These are phyloP conservation scores for Suillus ampliporus DNA, from an alignment of 768 basidiomycete species.

Conservation along the genomic window DNA sequence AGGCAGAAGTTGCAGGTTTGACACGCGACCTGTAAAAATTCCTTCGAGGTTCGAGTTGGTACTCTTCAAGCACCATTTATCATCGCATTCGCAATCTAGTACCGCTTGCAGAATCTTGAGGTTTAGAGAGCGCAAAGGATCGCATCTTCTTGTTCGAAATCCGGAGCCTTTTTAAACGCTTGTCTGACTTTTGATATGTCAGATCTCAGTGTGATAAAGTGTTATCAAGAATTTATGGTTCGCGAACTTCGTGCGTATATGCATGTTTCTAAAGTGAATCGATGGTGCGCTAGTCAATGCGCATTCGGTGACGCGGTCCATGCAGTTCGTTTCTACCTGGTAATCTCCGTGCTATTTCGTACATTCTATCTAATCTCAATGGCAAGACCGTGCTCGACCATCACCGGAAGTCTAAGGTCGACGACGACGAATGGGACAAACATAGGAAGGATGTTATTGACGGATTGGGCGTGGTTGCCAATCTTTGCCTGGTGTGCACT, in stretches of 20 bases:
- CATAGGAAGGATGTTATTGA: neutral
- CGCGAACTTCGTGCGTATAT: neutral
- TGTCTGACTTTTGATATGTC: neutral
- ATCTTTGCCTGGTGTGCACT: conserved; percentile 2
- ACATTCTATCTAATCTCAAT: conserved; percentile 7
- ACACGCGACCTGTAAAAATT: neutral
- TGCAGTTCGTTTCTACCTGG: neutral
- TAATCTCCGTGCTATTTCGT: neutral
- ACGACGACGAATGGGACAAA: neutral
- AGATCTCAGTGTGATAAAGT: too few relatives aligned
- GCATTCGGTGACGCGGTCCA: neutral
- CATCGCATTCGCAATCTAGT: neutral
- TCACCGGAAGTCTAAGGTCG: conserved; percentile 3
- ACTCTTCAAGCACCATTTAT: neutral
- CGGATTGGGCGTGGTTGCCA: conserved; percentile 6
- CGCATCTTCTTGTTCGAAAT: neutral
- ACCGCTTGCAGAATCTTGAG: too few relatives aligned
- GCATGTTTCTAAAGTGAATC: neutral
- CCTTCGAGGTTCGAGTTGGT: neutral
- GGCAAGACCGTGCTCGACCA: conserved; percentile 6
- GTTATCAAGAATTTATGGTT: neutral
- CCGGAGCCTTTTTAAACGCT: neutral
- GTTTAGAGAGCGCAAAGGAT: neutral
- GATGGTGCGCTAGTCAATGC: neutral
- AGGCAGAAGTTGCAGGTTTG: too few relatives aligned